Conservation (phyloP, 305 asterid species). For the Coffea humblotiana region DNA sequence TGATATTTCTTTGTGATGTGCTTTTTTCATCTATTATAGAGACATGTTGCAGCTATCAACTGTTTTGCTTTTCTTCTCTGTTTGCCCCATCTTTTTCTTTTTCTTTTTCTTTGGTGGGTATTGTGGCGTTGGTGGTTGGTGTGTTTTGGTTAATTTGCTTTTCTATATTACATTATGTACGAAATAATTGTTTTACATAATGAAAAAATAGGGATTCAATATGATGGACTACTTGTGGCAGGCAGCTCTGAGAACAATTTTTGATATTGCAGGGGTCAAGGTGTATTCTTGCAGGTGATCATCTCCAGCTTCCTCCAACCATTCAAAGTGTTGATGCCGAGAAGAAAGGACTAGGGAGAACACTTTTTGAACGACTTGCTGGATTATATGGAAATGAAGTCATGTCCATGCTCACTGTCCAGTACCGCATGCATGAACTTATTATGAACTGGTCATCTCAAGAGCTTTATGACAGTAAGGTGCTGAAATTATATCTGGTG, state of each 20-base stretch:
- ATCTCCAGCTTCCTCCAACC: conserved; percentile 99
- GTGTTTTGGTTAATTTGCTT: conserved; percentile 3
- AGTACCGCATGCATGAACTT: conserved; percentile 95
- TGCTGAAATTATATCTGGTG: conserved; percentile 25
- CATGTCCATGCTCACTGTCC: conserved; percentile 95
- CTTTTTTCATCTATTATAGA: neutral
- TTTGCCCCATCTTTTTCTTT: neutral
- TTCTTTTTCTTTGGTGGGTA: neutral
- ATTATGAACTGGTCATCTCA: conserved; percentile 96
- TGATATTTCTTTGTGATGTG: neutral
- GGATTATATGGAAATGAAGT: conserved; percentile 79
- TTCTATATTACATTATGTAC: neutral
- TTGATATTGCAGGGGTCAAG: conserved; percentile 65
- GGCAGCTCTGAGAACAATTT: conserved; percentile 16
- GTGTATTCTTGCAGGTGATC: conserved; percentile 94
- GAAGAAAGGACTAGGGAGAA: conserved; percentile 87
- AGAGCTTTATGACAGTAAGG: conserved; percentile 91
- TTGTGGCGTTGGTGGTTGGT: neutral
- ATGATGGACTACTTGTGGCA: conserved; percentile 3
- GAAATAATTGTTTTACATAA: neutral
- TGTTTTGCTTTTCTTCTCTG: neutral
- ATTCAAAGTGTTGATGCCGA: conserved; percentile 98
- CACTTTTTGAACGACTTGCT: conserved; percentile 93
- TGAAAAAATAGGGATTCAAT: neutral
- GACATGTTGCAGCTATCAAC: neutral